Evolutionary conservation across 2,329 filamentous ascomycete species (phyloP), one percentile per base, ranked within the genome.

Genomic region (Neospermospora avenae): DNA sequence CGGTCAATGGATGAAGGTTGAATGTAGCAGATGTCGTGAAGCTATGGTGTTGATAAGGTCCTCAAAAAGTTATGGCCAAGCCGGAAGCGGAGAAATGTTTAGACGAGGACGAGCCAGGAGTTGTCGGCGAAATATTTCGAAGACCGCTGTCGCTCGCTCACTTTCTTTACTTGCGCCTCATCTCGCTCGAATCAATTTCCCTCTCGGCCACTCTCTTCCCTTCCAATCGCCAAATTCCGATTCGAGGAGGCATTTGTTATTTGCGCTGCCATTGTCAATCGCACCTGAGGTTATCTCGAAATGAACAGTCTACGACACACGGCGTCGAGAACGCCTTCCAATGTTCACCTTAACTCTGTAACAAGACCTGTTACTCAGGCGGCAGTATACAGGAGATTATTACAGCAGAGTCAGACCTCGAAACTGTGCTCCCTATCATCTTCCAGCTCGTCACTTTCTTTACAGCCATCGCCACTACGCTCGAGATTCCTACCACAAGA

Each of bases 401-500:
- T 75, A 37, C 71, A 70, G 55, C 74, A 74, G 56, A 69, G 66
- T 45, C 70, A 70, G 41, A 58, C 18, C 24, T 67, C 68, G 20
- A 57, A 61, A 55, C 18, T 67, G 55, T 63, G 63, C 59, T 67
- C 57, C 31, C 67, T 66, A 34, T 70, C 71, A 55, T 37, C 49
- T 37, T 60, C 67, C 67, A 70, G 71, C 59, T 69, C 75, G 73
- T 60, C 77, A 74, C 65, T 70, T 76, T 63, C 75, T 69, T 61
- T 74, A 69, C 65, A 70, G 72, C 65, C 67, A 72, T 42, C 75
- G 75, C 61, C 74, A 39, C 64, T 73, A 52, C 60, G 71, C 59
- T 71, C 77, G 67, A 67, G 72, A 73, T 67, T 76, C 73, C 65
- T 77, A 69, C 74, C 74, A 67, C 69, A 67, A 22, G 68, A 71